Conservation (phyloP, 2,329 filamentous ascomycete species). For the Trichothecium roseum region DNA sequence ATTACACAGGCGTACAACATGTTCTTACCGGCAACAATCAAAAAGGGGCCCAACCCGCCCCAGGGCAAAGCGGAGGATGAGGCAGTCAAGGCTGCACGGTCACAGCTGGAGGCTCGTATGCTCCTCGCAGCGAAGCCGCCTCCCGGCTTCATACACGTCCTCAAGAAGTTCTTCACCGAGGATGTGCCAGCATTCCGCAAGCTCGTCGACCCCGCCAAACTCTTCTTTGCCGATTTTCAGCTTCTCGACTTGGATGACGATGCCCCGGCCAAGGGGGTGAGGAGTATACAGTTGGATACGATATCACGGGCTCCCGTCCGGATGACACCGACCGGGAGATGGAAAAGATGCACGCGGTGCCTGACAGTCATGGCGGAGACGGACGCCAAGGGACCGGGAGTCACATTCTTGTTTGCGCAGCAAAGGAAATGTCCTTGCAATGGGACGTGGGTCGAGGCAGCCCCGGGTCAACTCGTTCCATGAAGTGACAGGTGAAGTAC, state of each 20-base stretch:
- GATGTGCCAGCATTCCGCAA: conserved; percentile 48
- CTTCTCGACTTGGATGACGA: conserved; percentile 58
- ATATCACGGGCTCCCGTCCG: conserved; percentile 50
- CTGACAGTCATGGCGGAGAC: conserved; percentile 56
- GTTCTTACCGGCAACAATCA: conserved; percentile 32
- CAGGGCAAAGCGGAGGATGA: conserved; percentile 32
- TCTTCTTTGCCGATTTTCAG: conserved; percentile 65
- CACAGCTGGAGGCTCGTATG: conserved; percentile 40
- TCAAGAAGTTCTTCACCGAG: conserved; percentile 54
- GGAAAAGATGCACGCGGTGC: conserved; percentile 42
- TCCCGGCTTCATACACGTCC: conserved; percentile 38
- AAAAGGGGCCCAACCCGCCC: conserved; percentile 34
- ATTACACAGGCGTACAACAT: conserved; percentile 40
- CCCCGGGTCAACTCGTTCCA: conserved; percentile 15
- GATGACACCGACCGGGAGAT: conserved; percentile 14
- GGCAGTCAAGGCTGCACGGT: conserved; percentile 33
- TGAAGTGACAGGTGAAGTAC: neutral
- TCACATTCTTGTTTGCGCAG: conserved; percentile 42
- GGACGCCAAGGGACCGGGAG: conserved; percentile 43
- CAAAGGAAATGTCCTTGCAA: conserved; percentile 45
- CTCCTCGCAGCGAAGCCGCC: conserved; percentile 38
- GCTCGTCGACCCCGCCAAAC: conserved; percentile 51
- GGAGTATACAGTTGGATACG: conserved; percentile 35
- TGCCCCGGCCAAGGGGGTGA: conserved; percentile 25
- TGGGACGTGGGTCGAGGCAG: conserved; percentile 39